These are phyloP conservation scores for Verticillium nubilum DNA, from an alignment of 2,329 filamentous ascomycete genomes.

Conservation along the genomic window DNA sequence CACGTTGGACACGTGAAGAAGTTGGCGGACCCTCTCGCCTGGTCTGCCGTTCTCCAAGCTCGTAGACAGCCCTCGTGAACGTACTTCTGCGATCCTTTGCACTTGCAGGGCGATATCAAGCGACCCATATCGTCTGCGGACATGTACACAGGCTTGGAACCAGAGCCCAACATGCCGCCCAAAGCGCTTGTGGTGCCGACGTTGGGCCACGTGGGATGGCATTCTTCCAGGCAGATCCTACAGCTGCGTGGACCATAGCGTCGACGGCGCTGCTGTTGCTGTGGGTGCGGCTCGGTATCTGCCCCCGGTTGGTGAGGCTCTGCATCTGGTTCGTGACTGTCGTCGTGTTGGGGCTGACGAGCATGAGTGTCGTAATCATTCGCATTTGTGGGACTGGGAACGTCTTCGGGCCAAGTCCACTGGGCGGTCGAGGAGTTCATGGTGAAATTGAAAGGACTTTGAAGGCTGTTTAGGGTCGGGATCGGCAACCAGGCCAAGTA, in stretches of 20 bases:
- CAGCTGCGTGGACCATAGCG: slow-evolving; percentile 72
- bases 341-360: neutral
- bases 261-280: slow-evolving; percentile 12
- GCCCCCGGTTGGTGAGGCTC: neutral
- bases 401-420: neutral
- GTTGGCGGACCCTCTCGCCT: slow-evolving; percentile 47
- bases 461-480: neutral
- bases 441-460: neutral
- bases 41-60: slow-evolving; percentile 67
- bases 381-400: neutral
- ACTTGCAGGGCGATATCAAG: slow-evolving; percentile 84
- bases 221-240: slow-evolving; percentile 79
- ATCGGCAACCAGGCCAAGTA: neutral
- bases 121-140: slow-evolving; percentile 70
- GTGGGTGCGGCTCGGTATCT: neutral
- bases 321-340: neutral
- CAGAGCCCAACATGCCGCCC: slow-evolving; percentile 9
- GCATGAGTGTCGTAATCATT: neutral
- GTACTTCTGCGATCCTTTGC: slow-evolving; percentile 88
- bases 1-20: slow-evolving; percentile 89
- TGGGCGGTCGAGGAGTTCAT: neutral
- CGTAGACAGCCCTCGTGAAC: slow-evolving; percentile 89
- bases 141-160: slow-evolving; percentile 49
- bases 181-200: slow-evolving; percentile 15
- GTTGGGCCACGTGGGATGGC: slow-evolving; percentile 39